phyloP scores from a whole-genome alignment of 2,329 filamentous ascomycete genomes.

The Ceratocystiopsis minuta region DNA sequence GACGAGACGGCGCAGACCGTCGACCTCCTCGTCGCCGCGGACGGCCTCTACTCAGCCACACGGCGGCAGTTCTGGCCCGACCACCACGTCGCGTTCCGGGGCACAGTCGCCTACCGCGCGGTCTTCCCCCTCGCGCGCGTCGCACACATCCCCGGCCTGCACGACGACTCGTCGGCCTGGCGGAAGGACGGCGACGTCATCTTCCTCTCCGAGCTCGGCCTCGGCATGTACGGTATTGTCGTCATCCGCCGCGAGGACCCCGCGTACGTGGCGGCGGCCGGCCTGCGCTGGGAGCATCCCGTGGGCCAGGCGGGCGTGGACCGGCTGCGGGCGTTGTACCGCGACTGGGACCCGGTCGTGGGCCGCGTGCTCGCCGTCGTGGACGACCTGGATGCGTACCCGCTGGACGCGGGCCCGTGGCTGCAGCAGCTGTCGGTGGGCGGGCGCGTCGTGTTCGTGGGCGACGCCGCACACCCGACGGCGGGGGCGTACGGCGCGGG shows the following conservation, averaged over 20 bases:
- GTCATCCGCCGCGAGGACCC: neutral
- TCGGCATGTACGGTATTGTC: neutral
- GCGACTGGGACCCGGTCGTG: constrained; percentile 1
- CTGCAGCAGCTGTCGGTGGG: constrained; percentile 1
- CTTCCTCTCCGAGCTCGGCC: constrained; percentile 1
- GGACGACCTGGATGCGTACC: constrained; percentile 6
- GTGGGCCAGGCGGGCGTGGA: constrained; percentile 1
- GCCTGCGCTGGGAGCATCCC: constrained; percentile 3
- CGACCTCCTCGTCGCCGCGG: constrained; percentile 4
- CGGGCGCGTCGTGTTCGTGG: constrained; percentile 4
- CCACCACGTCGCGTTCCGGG: neutral
- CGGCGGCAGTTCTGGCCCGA: neutral
- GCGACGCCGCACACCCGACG: constrained; percentile 8
- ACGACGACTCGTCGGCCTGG: constrained; percentile 2
- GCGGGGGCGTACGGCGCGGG: constrained; percentile 6
- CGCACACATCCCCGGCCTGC: constrained; percentile 1
- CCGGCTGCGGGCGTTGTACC: neutral
- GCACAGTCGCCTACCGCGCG: constrained; percentile 2
- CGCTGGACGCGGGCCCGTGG: constrained; percentile 5
- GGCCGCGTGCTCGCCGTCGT: constrained; percentile 2
- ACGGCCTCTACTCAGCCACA: constrained; percentile 4
- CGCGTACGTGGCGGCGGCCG: neutral
- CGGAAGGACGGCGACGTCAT: constrained; percentile 2
- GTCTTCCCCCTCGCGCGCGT: constrained; percentile 2
- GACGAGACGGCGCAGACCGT: neutral